Evolutionary conservation across 139 green algal species (phyloP).

Genomic region (Volvox africanus): DNA sequence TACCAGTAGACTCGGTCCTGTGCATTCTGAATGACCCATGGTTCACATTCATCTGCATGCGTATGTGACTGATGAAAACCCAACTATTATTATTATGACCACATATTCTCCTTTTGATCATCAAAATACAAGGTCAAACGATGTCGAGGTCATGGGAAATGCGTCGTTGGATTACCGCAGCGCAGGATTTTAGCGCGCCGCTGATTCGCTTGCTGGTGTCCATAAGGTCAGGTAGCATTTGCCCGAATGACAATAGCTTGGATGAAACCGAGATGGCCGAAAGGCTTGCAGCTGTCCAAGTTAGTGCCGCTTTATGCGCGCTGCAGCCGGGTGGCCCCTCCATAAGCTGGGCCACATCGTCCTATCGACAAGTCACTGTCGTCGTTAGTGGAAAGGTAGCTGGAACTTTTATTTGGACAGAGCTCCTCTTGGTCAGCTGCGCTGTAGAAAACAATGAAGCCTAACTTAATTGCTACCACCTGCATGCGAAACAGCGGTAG

Average conservation of each 20-base stretch:
- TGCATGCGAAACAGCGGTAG: no score
- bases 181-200: background rate
- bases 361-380: background rate
- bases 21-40: no score
- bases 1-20: no score
- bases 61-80: no score
- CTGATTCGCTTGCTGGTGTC: slow-evolving; percentile 23
- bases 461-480: no score
- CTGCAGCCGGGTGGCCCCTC: slow-evolving; percentile 39
- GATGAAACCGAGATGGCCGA: background rate
- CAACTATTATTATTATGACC: no score
- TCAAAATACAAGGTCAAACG: background rate
- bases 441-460: no score
- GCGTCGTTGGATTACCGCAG: background rate
- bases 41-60: no score
- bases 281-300: slow-evolving; percentile 9
- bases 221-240: background rate
- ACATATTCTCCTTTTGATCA: no score
- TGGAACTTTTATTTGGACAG: no score
- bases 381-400: slow-evolving; percentile 29
- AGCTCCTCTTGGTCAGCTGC: no score
- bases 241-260: background rate
- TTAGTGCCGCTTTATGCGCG: background rate
- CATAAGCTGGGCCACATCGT: background rate
- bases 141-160: background rate